phyloP scores from a whole-genome alignment of 2,329 filamentous ascomycete species.

The Sporothrix brasiliensis region DNA sequence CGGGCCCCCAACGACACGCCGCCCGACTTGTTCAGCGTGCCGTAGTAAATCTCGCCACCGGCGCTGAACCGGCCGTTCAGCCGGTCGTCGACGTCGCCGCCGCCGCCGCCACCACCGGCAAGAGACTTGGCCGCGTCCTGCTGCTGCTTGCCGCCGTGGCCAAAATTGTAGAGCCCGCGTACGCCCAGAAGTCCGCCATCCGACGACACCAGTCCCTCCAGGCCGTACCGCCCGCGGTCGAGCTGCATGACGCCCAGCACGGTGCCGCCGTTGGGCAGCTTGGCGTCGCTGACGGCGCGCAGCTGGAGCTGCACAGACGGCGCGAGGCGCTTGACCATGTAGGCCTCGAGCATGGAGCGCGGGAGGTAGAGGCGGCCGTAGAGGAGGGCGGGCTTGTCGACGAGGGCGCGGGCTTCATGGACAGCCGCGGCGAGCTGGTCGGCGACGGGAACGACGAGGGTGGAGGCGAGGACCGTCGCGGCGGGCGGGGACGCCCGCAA shows the following conservation, averaged over 20 bases:
- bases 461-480: conserved; percentile 17
- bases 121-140: too few species aligned
- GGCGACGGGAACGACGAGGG: conserved; percentile 31
- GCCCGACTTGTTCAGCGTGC: conserved; percentile 88
- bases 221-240: conserved; percentile 81
- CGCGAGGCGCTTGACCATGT: conserved; percentile 77
- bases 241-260: conserved; percentile 75
- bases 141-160: conserved; percentile 42
- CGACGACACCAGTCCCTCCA: conserved; percentile 89
- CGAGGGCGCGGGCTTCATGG: conserved; percentile 36
- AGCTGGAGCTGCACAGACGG: conserved; percentile 79
- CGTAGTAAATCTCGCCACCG: conserved; percentile 94
- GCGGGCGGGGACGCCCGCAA: conserved; percentile 19
- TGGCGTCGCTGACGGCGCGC: conserved; percentile 73
- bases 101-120: conserved; percentile 41
- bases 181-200: conserved; percentile 88
- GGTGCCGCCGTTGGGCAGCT: conserved; percentile 74
- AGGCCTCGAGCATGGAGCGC: conserved; percentile 79
- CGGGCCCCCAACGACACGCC: conserved; percentile 86
- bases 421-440: conserved; percentile 33
- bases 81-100: conserved; percentile 41
- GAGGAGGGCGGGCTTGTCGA: conserved; percentile 53
- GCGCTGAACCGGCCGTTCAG: conserved; percentile 81
- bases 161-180: conserved; percentile 92
- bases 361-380: conserved; percentile 83